Evolutionary conservation across 179 eudicot genomes (phyloP).

Genomic region (Amaranthus tricolor): DNA sequence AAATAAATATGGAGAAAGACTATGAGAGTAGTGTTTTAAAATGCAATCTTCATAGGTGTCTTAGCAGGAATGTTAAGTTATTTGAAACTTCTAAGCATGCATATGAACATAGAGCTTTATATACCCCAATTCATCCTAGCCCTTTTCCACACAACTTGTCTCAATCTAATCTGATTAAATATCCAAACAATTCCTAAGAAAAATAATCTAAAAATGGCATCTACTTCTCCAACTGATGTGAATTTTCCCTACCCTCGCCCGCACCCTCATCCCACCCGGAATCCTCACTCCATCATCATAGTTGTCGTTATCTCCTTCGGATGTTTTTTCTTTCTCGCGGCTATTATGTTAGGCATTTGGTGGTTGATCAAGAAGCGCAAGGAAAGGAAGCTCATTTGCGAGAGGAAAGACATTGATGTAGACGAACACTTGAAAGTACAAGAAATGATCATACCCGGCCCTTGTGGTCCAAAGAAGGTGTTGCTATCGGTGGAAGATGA

Average conservation of each 20-base stretch:
- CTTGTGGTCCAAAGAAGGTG: constrained; percentile 35
- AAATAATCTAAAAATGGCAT: constrained; percentile 4
- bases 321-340: constrained; percentile 33
- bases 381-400: constrained; percentile 32
- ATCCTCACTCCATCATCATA: constrained; percentile 30
- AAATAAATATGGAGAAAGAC: background rate
- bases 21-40: constrained; percentile 36
- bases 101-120: constrained; percentile 5
- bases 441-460: constrained; percentile 43
- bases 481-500: constrained; percentile 47
- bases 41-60: constrained; percentile 34
- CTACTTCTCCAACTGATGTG: constrained; percentile 1
- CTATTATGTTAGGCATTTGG: constrained; percentile 36
- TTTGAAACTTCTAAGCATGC: constrained; percentile 45
- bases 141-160: background rate
- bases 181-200: background rate
- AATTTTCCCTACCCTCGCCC: constrained; percentile 15
- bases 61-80: constrained; percentile 46
- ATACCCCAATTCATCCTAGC: background rate
- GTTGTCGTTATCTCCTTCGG: constrained; percentile 43
- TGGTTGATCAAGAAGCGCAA: constrained; percentile 40
- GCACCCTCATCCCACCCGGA: constrained; percentile 18
- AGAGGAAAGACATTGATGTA: constrained; percentile 38
- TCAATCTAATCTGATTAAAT: constrained; percentile 8
- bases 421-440: constrained; percentile 52